A percentile compares a stretch with the other conserved stretches of the same genome.
phyloP scores from a whole-genome alignment of 78 protist species.

The Pelomyxa schiedti region DNA sequence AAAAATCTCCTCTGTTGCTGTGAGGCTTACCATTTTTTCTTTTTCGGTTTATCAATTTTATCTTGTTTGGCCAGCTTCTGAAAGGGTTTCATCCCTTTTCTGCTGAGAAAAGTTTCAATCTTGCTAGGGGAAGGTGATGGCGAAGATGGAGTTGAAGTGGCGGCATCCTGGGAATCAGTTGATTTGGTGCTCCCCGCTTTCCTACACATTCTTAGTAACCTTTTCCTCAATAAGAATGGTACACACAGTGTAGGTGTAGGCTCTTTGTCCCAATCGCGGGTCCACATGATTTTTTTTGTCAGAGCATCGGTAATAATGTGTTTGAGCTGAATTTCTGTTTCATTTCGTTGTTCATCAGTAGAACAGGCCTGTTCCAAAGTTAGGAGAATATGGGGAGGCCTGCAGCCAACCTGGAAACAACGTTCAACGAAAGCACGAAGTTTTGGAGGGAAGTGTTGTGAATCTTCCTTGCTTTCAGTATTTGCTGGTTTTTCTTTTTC shows the following conservation, averaged over 20 bases:
- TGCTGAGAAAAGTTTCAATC: background rate
- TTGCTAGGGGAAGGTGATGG: background rate
- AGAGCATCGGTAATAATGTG: background rate
- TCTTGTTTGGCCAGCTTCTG: background rate
- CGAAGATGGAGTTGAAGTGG: background rate
- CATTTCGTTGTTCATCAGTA: background rate
- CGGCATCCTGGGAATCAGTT: background rate
- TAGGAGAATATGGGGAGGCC: too few species aligned
- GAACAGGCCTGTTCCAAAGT: background rate
- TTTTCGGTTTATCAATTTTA: too few species aligned
- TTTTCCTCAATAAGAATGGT: background rate
- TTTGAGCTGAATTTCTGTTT: background rate
- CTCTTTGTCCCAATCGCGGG: constrained; percentile 31
- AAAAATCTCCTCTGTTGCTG: too few species aligned
- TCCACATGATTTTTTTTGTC: background rate
- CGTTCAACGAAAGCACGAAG: too few species aligned
- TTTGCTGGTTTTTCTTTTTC: too few species aligned
- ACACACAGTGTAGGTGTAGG: background rate
- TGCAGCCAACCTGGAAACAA: too few species aligned
- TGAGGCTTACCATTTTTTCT: too few species aligned
- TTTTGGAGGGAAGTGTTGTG: too few species aligned
- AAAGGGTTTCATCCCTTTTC: background rate
- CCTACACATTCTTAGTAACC: background rate
- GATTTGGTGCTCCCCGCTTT: background rate
- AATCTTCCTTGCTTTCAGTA: too few species aligned